phyloP scores from a whole-genome alignment of 257 asterid species.

The Parsonsia alboflavescens region DNA sequence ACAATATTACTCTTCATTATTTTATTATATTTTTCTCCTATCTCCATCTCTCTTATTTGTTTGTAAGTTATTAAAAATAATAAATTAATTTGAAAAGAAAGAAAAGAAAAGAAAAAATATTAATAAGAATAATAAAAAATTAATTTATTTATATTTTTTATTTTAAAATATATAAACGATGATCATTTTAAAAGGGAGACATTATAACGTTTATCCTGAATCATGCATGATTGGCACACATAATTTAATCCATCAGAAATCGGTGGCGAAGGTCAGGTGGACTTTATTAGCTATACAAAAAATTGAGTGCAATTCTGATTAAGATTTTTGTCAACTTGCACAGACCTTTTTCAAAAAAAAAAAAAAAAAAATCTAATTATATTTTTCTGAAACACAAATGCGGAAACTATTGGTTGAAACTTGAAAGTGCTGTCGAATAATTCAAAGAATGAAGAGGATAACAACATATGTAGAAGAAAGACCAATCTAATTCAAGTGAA shows the following conservation, averaged over 20 bases:
- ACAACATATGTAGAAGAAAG: background rate
- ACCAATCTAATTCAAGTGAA: background rate
- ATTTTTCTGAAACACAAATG: background rate
- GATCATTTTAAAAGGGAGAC: no score
- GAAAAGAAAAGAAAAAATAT: no score
- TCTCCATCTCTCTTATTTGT: no score
- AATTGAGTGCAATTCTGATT: background rate
- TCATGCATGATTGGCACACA: background rate
- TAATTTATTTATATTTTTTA: no score
- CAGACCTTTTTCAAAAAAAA: background rate
- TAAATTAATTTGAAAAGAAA: no score
- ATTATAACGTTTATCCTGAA: no score
- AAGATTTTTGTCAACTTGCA: background rate
- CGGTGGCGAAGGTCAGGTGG: conserved; percentile 4
- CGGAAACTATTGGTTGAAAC: background rate
- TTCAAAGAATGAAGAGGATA: background rate
- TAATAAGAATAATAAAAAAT: no score
- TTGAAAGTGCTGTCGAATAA: background rate
- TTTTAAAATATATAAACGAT: no score
- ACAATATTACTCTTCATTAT: no score
- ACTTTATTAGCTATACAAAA: background rate
- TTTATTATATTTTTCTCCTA: no score
- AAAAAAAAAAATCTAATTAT: background rate
- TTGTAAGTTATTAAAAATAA: no score
- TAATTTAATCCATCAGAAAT: background rate